Base-by-base conservation (phyloP, 495 filamentous ascomycete species). In the Penicillium riverlandense region DNA sequence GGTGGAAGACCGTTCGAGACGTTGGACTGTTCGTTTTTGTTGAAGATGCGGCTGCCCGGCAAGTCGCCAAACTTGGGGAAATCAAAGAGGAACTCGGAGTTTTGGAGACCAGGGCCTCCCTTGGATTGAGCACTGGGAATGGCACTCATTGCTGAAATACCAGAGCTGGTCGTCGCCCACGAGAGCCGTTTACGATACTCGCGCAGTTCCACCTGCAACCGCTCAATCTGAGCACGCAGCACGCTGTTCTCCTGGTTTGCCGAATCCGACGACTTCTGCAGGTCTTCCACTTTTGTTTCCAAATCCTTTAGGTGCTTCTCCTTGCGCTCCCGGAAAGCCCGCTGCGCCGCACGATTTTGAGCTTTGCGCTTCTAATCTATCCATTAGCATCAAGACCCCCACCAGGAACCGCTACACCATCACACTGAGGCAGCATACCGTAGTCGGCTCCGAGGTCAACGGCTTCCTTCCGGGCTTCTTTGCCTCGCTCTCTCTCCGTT, bases 381-480 rank as follows among this genome's bases (percentile, higher is more conserved):
- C 27, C 31, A 64, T 86, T 63, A 83, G 77, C 59, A 37, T 38
- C 30, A 36, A 54, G 38, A 32, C 29, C 29, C 37, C 16, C 13
- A 35, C 8, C 28, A 22, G 22, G 22, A 22, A 22, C 4, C 22
- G 22, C 22, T 22, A 22, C 22, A 22, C 22, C 22, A 22, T 22
- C 22, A 32, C 8, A 29, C 35, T 38, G 32, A 29, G 42, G 37
- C 43, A 22, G 50, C 89, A 72, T 82, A 96, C 90, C 49, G 92
- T 92, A 45, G 88, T 97, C 9, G 92, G 92, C 51, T 99, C 92
- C 32, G 86, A 89, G 38, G 86, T 97, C 55, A 99, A 70, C 13
- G 90, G 92, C 75, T 99, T 99, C 45, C 92, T 79, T 35, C 92
- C 92, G 2, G 94, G 94, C 63, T 96, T 98, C 78, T 96, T 97